A percentile compares a stretch with the other conserved stretches of the same genome.
Evolutionary conservation across 176 grass and related monocot genomes (phyloP).

Genomic region (Carex cristatella): DNA sequence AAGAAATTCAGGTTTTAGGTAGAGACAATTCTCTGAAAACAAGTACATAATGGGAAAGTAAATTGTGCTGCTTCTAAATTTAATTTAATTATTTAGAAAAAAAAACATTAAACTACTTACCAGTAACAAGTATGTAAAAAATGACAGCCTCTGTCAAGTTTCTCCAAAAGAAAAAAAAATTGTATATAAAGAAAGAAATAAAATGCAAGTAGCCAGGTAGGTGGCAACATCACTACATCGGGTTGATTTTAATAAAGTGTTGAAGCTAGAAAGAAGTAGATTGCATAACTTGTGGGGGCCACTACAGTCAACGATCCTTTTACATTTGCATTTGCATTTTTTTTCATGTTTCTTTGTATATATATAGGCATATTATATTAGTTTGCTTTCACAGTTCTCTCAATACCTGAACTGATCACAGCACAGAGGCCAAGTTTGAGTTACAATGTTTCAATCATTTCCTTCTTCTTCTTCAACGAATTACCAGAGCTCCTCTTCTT

Average conservation of each 20-base stretch:
- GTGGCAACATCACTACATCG: neutral
- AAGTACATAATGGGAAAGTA: neutral
- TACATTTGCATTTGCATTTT: neutral
- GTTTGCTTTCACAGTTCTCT: neutral
- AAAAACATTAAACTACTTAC: neutral
- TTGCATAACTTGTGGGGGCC: neutral
- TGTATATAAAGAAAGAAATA: neutral
- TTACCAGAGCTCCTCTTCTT: constrained; percentile 6
- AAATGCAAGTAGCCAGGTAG: neutral
- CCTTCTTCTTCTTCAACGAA: constrained; percentile 30
- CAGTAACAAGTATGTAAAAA: too few species aligned
- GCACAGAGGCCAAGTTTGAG: neutral
- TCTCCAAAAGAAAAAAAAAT: neutral
- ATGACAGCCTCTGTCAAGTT: too few species aligned
- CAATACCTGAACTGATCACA: neutral
- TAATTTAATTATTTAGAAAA: neutral
- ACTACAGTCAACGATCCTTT: neutral
- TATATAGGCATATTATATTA: neutral
- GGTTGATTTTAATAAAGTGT: neutral
- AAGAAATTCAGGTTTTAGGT: too few species aligned
- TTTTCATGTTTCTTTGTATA: neutral
- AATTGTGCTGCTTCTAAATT: neutral
- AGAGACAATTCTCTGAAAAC: too few species aligned
- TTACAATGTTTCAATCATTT: constrained; percentile 30
- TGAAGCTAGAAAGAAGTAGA: neutral